phyloP scores from a whole-genome alignment of 495 filamentous ascomycete genomes.

The Cairneyella variabilis region DNA sequence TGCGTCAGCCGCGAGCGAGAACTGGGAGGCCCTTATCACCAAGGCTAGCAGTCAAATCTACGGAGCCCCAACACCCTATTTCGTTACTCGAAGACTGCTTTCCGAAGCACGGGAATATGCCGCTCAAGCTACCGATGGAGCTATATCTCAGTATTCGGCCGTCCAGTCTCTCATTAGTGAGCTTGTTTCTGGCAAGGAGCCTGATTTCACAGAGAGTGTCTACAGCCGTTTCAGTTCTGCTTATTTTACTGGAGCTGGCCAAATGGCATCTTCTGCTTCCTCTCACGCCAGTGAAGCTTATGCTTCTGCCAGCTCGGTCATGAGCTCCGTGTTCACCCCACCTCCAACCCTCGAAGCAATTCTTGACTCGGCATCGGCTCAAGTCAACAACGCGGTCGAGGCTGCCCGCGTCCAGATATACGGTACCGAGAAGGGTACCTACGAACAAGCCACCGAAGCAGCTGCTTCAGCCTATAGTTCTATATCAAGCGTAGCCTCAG shows the following conservation, averaged over 20 bases:
- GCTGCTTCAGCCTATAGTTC: slow-evolving; percentile 43
- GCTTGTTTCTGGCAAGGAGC: slow-evolving; percentile 71
- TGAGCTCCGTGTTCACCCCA: slow-evolving; percentile 48
- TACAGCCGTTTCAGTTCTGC: slow-evolving; percentile 65
- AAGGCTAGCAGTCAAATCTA: slow-evolving; percentile 70
- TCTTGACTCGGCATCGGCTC: slow-evolving; percentile 49
- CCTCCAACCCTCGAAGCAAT: slow-evolving; percentile 57
- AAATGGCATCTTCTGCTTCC: slow-evolving; percentile 45
- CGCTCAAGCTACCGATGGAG: slow-evolving; percentile 47
- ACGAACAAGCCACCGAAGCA: slow-evolving; percentile 47
- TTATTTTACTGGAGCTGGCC: slow-evolving; percentile 38
- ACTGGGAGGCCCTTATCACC: slow-evolving; percentile 64
- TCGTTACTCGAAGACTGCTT: slow-evolving; percentile 36
- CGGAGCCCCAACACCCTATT: slow-evolving; percentile 65
- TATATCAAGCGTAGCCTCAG: slow-evolving; percentile 43
- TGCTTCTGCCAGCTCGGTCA: slow-evolving; percentile 52
- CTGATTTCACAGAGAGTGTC: slow-evolving; percentile 77
- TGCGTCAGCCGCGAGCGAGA: slow-evolving; percentile 26
- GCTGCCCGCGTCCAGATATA: slow-evolving; percentile 58
- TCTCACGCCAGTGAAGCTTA: slow-evolving; percentile 55
- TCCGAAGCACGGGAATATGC: slow-evolving; percentile 49
- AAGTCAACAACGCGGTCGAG: slow-evolving; percentile 56
- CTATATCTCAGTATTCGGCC: slow-evolving; percentile 60
- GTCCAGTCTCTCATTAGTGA: slow-evolving; percentile 72
- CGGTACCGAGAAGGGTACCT: slow-evolving; percentile 51